phyloP scores from a whole-genome alignment of 768 basidiomycete genomes.

The Roridomyces roridus region DNA sequence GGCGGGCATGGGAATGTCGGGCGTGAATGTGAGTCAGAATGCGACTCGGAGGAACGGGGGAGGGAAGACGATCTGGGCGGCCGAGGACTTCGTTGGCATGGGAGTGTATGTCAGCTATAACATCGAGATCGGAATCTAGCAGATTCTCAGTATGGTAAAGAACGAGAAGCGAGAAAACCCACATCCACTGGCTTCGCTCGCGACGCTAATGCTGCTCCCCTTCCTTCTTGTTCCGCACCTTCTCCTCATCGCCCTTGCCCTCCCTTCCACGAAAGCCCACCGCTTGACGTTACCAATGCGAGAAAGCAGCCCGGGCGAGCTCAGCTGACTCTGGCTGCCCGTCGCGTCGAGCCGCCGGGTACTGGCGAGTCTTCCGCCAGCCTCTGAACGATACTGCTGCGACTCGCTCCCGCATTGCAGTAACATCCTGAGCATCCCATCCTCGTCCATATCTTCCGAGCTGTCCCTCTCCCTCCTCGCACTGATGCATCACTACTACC shows the following conservation, averaged over 20 bases:
- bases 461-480: constrained; percentile 9
- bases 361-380: too few species aligned
- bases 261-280: constrained; percentile 48
- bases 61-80: constrained; percentile 13
- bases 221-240: constrained; percentile 33
- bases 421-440: constrained; percentile 19
- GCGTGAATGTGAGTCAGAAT: constrained; percentile 3
- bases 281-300: constrained; percentile 66
- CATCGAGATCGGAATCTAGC: constrained; percentile 20
- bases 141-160: not conserved
- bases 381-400: constrained; percentile 14
- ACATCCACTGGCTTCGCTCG: constrained; percentile 15
- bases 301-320: constrained; percentile 40
- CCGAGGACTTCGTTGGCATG: constrained; percentile 15
- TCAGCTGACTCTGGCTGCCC: not conserved
- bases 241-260: constrained; percentile 27
- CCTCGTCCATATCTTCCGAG: constrained; percentile 35
- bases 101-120: constrained; percentile 13
- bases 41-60: constrained; percentile 17
- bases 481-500: constrained; percentile 34
- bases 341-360: constrained; percentile 41
- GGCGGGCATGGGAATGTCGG: constrained; percentile 25
- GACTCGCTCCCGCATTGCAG: not conserved
- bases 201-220: constrained; percentile 23
- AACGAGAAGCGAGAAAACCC: not conserved